Base-by-base conservation (phyloP, 192 early-diverging fungal species). In the Glomus cerebriforme region DNA sequence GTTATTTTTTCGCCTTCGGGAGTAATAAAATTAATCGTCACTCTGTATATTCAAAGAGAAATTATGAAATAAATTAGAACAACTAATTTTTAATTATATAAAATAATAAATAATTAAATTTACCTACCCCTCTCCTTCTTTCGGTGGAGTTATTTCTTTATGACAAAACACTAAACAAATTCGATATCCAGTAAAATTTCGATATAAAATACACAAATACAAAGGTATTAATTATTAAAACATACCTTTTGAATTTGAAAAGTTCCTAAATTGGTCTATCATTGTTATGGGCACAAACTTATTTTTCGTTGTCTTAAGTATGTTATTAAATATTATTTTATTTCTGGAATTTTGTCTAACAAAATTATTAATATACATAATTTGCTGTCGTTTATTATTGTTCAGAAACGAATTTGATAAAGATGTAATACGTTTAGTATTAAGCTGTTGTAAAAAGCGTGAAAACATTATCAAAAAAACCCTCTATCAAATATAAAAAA, bases 11-110 rank as follows among this genome's bases (percentile, higher is more conserved):
- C 92, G 37, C 94, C 94, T 77, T 97, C 93, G 29, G 91, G 91
- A 15, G 91, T 95, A 71, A 96, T 87, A 84, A 96, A 98, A 12
- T 93, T 93, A 58, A 99, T 93, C 1, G 89, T 92, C 49, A 81
- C 29, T 8, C 77, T 78, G 47, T 7, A 27, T 22, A 1, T 54
- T 73, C 0, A 73, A 70, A 34, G 31, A 4, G 17, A 43, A 19
- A 70, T 34, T 70, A 35, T n/a, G n/a, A 70, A 32, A 39, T 26
- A 32, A 35, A 12, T 7, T n/a, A 70, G 12, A 54, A 45, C 17
- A 24, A 73, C 12, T 15, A 13, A 37, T 13, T 54, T 54, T n/a
- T 31, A 12, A 24, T 43, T 13, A 24, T 2, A 70, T 19, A 39
- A 31, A 17, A 49, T 0, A 17, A 54, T 19, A 19, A 54, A 54